Evolutionary conservation across 352 stramenopile species (phyloP).

Genomic region (Phytopythium delawarense): DNA sequence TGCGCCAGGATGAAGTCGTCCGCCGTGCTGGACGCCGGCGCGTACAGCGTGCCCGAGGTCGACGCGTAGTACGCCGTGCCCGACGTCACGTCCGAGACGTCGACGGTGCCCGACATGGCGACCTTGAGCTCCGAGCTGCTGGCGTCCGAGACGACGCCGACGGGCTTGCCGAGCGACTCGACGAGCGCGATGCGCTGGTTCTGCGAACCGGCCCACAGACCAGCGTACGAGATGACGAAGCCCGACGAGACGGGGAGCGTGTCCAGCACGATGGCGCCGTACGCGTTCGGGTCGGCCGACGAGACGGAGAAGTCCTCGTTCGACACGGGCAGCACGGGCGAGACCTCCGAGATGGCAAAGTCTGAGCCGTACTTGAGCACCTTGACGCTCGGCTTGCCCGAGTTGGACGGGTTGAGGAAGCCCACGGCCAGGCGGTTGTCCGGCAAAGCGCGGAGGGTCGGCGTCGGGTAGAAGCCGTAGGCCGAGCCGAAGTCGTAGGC

Average conservation of each 20-base stretch:
- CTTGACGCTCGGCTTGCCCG: constrained; percentile 69
- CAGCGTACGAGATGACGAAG: constrained; percentile 54
- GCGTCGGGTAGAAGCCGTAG: constrained; percentile 66
- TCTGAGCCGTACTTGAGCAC: constrained; percentile 64
- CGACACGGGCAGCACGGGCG: constrained; percentile 57
- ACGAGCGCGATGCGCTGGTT: constrained; percentile 70
- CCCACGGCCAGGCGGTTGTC: constrained; percentile 54
- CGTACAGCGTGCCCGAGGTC: constrained; percentile 58
- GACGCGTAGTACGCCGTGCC: constrained; percentile 66
- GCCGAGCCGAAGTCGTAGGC: constrained; percentile 65
- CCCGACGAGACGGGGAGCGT: constrained; percentile 47
- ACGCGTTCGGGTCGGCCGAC: constrained; percentile 46
- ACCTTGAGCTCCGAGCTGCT: constrained; percentile 49
- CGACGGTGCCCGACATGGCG: constrained; percentile 56
- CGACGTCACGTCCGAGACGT: constrained; percentile 34
- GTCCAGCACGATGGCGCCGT: constrained; percentile 51
- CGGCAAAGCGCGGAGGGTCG: constrained; percentile 43
- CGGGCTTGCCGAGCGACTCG: constrained; percentile 61
- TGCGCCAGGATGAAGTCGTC: constrained; percentile 61
- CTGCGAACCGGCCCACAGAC: constrained; percentile 44
- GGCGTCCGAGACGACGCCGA: constrained; percentile 67
- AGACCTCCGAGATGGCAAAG: constrained; percentile 41
- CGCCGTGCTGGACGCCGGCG: constrained; percentile 36
- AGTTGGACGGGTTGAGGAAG: constrained; percentile 76
- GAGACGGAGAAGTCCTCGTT: constrained; percentile 69